Conservation (phyloP, 2,329 filamentous ascomycete genomes). For the Xylaria sp. region DNA sequence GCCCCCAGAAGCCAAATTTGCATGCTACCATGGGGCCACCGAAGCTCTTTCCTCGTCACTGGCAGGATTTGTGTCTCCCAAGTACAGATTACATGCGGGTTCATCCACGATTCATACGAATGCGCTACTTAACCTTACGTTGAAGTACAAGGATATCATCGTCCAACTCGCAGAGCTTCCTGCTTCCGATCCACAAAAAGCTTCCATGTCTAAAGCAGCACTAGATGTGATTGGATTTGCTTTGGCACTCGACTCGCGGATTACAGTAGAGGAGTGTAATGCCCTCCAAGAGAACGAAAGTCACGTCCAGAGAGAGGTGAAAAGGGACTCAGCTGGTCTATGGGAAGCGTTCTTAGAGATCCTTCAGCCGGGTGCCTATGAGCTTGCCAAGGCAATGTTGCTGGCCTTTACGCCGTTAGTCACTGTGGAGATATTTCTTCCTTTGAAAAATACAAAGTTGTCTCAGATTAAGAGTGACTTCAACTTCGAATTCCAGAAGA, state of each 20-base stretch:
- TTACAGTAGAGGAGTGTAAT: slow-evolving; percentile 74
- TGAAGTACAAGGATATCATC: slow-evolving; percentile 71
- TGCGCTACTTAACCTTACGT: slow-evolving; percentile 72
- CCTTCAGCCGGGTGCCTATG: slow-evolving; percentile 73
- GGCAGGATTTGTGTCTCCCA: slow-evolving; percentile 64
- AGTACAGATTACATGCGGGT: slow-evolving; percentile 57
- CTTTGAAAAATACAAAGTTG: slow-evolving; percentile 59
- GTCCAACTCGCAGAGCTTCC: slow-evolving; percentile 62
- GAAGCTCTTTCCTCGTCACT: slow-evolving; percentile 68
- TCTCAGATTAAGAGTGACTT: slow-evolving; percentile 71
- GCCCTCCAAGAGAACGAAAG: slow-evolving; percentile 68
- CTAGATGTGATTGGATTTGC: slow-evolving; percentile 74
- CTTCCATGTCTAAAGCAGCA: slow-evolving; percentile 65
- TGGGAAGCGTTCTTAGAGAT: slow-evolving; percentile 81
- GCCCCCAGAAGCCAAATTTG: slow-evolving; percentile 67
- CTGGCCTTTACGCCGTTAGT: slow-evolving; percentile 76
- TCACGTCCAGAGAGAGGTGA: slow-evolving; percentile 73
- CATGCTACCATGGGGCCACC: slow-evolving; percentile 73
- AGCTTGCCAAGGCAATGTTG: slow-evolving; percentile 79
- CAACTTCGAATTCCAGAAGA: slow-evolving; percentile 74
- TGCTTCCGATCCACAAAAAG: slow-evolving; percentile 58
- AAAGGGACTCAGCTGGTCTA: slow-evolving; percentile 77
- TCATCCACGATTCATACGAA: slow-evolving; percentile 72
- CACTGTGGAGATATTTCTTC: slow-evolving; percentile 78
- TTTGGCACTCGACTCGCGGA: slow-evolving; percentile 76